Evolutionary conservation across 306 rosid genomes (phyloP).

Genomic region (Cucurbita moschata): DNA sequence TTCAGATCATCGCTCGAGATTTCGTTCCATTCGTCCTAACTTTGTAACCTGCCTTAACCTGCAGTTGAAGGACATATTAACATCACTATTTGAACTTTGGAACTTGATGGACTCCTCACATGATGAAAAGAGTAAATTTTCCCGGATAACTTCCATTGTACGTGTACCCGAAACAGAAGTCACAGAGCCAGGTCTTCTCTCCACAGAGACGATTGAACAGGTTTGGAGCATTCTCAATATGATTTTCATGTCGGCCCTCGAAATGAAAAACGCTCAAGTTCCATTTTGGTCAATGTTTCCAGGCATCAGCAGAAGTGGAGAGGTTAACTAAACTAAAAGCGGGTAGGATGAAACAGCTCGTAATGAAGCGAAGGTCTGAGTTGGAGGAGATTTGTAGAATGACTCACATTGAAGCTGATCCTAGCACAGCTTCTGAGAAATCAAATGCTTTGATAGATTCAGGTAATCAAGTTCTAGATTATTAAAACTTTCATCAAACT

Average conservation of each 20-base stretch:
- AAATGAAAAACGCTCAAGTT: conserved; percentile 3
- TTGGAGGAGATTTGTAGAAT: conserved; percentile 74
- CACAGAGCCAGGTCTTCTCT: conserved; percentile 56
- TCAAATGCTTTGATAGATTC: conserved; percentile 87
- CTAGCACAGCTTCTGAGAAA: conserved; percentile 78
- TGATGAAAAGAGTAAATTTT: conserved; percentile 59
- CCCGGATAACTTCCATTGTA: conserved; percentile 36
- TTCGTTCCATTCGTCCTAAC: neutral
- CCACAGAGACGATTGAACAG: conserved; percentile 62
- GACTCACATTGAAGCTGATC: conserved; percentile 76
- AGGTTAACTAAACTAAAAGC: conserved; percentile 76
- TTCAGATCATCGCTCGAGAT: neutral
- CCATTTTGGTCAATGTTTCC: conserved; percentile 8
- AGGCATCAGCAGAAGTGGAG: conserved; percentile 87
- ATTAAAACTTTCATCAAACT: neutral
- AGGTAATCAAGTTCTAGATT: conserved; percentile 23
- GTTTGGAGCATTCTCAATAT: conserved; percentile 21
- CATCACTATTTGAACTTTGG: conserved; percentile 72
- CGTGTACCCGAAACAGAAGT: conserved; percentile 49
- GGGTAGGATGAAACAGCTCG: conserved; percentile 94
- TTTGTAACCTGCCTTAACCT: conserved; percentile 12
- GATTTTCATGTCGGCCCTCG: neutral
- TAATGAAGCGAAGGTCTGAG: conserved; percentile 72
- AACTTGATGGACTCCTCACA: conserved; percentile 91
- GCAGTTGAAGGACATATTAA: conserved; percentile 69